Conservation (phyloP, 208 protist species). For the Dictyostelium gargantuum region DNA sequence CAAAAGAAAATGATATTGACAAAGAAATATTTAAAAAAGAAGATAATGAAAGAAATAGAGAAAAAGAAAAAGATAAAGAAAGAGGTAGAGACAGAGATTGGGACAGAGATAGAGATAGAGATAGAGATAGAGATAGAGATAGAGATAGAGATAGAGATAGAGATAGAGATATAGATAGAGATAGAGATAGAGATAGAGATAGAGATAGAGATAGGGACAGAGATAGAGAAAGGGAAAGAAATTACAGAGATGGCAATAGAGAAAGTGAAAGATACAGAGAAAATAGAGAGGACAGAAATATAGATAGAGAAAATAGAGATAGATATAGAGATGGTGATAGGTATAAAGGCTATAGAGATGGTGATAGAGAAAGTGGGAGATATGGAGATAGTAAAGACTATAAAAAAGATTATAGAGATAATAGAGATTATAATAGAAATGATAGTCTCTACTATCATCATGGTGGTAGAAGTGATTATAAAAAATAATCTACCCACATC, state of each 20-base stretch:
- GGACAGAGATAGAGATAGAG: neutral
- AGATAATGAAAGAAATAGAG: neutral
- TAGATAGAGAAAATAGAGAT: neutral
- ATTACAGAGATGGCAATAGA: neutral
- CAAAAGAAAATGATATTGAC: neutral
- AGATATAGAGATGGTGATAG: neutral
- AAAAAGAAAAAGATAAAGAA: neutral
- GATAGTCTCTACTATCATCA: too few relatives aligned
- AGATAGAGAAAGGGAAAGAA: neutral
- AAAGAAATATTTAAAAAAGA: too few relatives aligned
- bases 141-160: neutral
- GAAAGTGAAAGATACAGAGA: too few relatives aligned
- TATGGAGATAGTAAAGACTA: neutral
- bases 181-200: neutral
- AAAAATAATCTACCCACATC: too few relatives aligned
- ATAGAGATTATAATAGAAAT: too few relatives aligned
- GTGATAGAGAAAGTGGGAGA: neutral
- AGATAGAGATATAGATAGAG: neutral
- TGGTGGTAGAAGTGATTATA: too few relatives aligned
- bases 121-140: neutral
- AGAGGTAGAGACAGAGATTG: neutral
- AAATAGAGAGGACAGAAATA: neutral
- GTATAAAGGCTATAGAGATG: neutral
- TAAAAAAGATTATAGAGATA: neutral
- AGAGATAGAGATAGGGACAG: neutral